These are phyloP conservation scores for Thamnidium elegans DNA, from an alignment of 192 early-diverging fungal species.

Conservation along the genomic window DNA sequence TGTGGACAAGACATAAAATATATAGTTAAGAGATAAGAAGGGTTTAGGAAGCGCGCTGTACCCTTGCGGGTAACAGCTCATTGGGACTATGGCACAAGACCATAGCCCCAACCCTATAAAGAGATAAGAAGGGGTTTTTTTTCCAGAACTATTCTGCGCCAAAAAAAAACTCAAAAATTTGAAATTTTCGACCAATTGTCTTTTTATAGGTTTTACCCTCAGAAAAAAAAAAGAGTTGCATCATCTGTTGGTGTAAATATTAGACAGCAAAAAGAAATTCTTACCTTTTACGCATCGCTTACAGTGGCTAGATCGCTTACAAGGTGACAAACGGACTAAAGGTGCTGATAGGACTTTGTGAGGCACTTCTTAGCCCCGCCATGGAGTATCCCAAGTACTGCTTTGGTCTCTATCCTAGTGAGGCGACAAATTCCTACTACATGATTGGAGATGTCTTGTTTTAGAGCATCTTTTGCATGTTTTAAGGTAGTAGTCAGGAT, in stretches of 20 bases:
- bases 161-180: no score
- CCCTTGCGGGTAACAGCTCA: no score
- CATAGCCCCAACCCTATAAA: no score
- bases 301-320: constrained; percentile 2
- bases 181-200: no score
- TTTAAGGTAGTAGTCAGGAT: constrained; percentile 7
- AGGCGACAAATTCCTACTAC: constrained; percentile 8
- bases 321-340: constrained; percentile 6
- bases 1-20: constrained; percentile 11
- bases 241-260: no score
- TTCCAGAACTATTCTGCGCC: no score
- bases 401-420: constrained; percentile 10
- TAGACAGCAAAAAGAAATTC: no score
- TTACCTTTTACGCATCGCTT: constrained; percentile 8
- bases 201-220: no score
- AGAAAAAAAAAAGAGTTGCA: no score
- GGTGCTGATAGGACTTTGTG: constrained; percentile 11
- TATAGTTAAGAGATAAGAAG: not conserved
- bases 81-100: no score
- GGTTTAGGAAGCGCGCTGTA: no score
- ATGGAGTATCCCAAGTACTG: constrained; percentile 9
- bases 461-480: constrained; percentile 1
- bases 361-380: constrained; percentile 5
- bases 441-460: constrained; percentile 10
- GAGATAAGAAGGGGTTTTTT: no score